Base-by-base conservation (phyloP, 331 rosid species). In the Prunus yedoensis region DNA sequence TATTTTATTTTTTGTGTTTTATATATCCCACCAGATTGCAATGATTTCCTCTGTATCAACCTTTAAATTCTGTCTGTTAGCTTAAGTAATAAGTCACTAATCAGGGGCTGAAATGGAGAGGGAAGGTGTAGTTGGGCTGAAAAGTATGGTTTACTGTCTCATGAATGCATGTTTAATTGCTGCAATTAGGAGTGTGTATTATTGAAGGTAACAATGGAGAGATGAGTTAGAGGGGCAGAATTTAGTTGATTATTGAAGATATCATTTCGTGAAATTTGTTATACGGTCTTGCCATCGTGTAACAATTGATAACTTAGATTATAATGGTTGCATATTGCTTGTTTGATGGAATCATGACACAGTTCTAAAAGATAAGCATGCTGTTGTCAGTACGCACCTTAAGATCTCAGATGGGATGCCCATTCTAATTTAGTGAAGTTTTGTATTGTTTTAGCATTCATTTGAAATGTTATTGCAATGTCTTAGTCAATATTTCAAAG, bases 51-150 rank as follows among this genome's bases (percentile, higher is more conserved):
- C 13, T 8, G 17, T 23, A 16, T 8, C 10, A 43, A n/a, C 21
- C 75, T 41, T 35, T 71, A 10, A 53, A 51, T 18, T 65, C 27
- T 18, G 20, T 47, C 3, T 59, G 38, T 10, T 70, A 68, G 30
- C 4, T 27, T 69, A 27, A 28, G 5, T 45, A 60, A 68, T 67
- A 76, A 54, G 53, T 68, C 27, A 60, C 57, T 53, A 15, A 62
- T 28, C 32, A 43, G 25, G 68, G 63, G 62, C 38, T 5, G 73
- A 75, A 10, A 13, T 21, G 66, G 65, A 52, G 72, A 23, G 41
- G 46, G 66, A 41, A 53, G 25, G 21, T 49, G 9, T 75, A 6
- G 73, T 53, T 71, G 15, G 74, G 68, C 20, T 27, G n/a, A 50
- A 18, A 54, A 67, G 61, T 20, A 28, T 52, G 71, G 43, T 11